Evolutionary conservation across 352 stramenopile genomes (phyloP).

Genomic region (Hyaloperonospora arabidopsidis): DNA sequence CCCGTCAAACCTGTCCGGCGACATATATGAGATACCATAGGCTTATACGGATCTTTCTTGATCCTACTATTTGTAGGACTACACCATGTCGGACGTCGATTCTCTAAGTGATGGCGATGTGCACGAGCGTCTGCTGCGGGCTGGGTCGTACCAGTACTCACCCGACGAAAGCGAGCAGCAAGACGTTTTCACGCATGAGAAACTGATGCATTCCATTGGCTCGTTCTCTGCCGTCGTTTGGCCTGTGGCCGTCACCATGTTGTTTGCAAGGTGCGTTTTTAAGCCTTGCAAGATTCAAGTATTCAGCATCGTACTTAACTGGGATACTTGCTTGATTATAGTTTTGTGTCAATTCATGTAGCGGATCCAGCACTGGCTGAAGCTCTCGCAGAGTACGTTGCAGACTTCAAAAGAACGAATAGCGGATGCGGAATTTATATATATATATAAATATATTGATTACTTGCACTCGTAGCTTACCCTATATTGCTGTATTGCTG

Average conservation of each 20-base stretch:
- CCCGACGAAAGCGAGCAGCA: conserved; percentile 22
- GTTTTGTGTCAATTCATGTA: conserved; percentile 78
- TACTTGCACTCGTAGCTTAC: not conserved
- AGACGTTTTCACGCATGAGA: conserved; percentile 63
- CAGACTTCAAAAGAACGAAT: not conserved
- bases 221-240: conserved; percentile 80
- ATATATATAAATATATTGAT: not conserved
- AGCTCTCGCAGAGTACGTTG: conserved; percentile 57
- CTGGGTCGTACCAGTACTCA: conserved; percentile 6
- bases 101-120: conserved; percentile 26
- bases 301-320: conserved; percentile 1
- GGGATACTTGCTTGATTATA: conserved; percentile 14
- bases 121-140: conserved; percentile 38
- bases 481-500: not conserved
- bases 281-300: not conserved
- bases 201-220: conserved; percentile 77
- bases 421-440: too few relatives aligned
- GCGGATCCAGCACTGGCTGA: conserved; percentile 65
- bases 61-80: conserved; percentile 13
- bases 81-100: conserved; percentile 19
- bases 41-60: conserved; percentile 7
- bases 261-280: conserved; percentile 55
- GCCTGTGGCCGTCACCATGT: conserved; percentile 74
- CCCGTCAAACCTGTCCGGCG: not conserved
- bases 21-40: not conserved